A percentile compares a stretch with the other conserved stretches of the same genome.
Conservation (phyloP, 1,284 basidiomycete genomes). For the Rhodotorula sp. region DNA sequence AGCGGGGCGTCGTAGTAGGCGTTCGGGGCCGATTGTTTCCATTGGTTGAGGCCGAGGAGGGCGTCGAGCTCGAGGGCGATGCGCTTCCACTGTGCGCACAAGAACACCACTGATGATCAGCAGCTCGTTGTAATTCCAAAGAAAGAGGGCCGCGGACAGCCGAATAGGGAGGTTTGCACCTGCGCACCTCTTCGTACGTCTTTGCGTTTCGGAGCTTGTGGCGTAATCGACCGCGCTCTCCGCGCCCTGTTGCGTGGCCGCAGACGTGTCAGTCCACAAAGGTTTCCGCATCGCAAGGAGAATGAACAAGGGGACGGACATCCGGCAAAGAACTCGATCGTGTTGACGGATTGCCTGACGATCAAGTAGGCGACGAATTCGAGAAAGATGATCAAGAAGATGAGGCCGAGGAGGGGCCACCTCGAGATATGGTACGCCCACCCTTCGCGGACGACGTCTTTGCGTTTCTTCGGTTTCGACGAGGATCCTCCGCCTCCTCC, state of each 20-base stretch:
- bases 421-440: slow-evolving; percentile 76
- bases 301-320: slow-evolving; percentile 58
- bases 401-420: slow-evolving; percentile 86
- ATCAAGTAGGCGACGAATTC: slow-evolving; percentile 83
- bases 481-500: background rate
- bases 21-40: slow-evolving; percentile 81
- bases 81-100: slow-evolving; percentile 72
- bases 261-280: background rate
- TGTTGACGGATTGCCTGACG: slow-evolving; percentile 85
- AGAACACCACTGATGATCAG: too few relatives aligned
- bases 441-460: slow-evolving; percentile 59
- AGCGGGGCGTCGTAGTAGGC: slow-evolving; percentile 85
- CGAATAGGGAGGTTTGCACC: background rate
- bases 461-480: slow-evolving; percentile 51
- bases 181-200: slow-evolving; percentile 60
- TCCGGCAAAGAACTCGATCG: slow-evolving; percentile 85
- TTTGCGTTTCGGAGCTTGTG: slow-evolving; percentile 69
- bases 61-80: slow-evolving; percentile 76
- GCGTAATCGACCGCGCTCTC: slow-evolving; percentile 74
- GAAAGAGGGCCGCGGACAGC: too few relatives aligned
- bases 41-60: slow-evolving; percentile 75
- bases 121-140: background rate
- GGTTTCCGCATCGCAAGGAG: slow-evolving; percentile 13
- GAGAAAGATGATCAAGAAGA: slow-evolving; percentile 78
- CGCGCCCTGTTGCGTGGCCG: slow-evolving; percentile 62